A percentile compares a stretch with the other conserved stretches of the same genome.
Conservation (phyloP, 805 yeast species). For the Wickerhamiella allomyrinae region DNA sequence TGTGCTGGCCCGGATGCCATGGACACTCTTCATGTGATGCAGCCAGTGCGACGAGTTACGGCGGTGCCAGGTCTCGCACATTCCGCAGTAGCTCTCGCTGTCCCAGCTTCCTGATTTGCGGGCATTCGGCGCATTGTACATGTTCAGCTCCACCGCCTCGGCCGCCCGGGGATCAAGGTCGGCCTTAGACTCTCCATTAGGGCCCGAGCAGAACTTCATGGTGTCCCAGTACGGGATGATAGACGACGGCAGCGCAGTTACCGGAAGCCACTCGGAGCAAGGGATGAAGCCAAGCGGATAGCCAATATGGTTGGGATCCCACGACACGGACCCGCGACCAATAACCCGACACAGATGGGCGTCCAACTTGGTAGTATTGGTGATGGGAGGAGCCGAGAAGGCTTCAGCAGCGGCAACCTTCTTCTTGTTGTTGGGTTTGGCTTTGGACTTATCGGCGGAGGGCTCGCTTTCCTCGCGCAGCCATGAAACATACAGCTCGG, state of each 20-base stretch:
- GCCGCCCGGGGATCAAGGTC: not conserved
- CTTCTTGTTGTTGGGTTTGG: no score
- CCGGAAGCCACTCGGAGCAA: not conserved
- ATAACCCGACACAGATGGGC: not conserved
- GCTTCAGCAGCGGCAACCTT: no score
- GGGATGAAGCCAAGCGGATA: not conserved
- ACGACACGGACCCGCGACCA: not conserved
- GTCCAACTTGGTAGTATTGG: not conserved
- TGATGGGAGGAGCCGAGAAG: no score
- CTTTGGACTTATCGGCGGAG: no score
- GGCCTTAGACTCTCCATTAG: not conserved
- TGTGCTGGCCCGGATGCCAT: constrained; percentile 3
- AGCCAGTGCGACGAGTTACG: constrained; percentile 3
- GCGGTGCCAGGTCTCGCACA: not conserved
- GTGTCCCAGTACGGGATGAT: not conserved
- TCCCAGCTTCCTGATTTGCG: not conserved
- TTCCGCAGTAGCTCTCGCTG: constrained; percentile 2
- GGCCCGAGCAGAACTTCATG: not conserved
- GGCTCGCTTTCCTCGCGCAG: not conserved
- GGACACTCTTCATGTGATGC: constrained; percentile 4
- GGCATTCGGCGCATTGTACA: not conserved
- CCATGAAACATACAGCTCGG: not conserved
- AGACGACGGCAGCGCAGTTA: not conserved
- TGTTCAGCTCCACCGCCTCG: not conserved
- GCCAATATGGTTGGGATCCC: not conserved